Evolutionary conservation across 495 filamentous ascomycete genomes (phyloP).

Genomic region (Xylaria curta): DNA sequence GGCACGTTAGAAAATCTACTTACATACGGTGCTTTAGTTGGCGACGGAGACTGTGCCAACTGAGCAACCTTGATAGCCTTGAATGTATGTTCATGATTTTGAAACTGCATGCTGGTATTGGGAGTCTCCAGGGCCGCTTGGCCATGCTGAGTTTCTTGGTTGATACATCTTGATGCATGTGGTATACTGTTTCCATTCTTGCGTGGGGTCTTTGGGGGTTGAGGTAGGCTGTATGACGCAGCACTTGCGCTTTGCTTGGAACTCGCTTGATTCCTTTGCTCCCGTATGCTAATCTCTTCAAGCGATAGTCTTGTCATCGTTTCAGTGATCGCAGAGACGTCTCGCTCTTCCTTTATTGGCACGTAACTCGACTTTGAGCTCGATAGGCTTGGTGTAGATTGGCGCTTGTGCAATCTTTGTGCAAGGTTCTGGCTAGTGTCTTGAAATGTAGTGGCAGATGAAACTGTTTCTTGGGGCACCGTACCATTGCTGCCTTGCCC

Average conservation of each 20-base stretch:
- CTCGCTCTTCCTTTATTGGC: constrained; percentile 31
- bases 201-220: constrained; percentile 22
- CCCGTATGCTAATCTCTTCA: constrained; percentile 23
- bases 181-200: constrained; percentile 6
- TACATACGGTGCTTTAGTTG: constrained; percentile 61
- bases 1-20: constrained; percentile 72
- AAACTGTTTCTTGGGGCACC: constrained; percentile 40
- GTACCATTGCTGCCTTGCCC: constrained; percentile 70
- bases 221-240: constrained; percentile 10
- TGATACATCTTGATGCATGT: background rate
- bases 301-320: constrained; percentile 35
- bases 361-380: constrained; percentile 24
- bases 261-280: constrained; percentile 49
- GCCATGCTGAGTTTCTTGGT: constrained; percentile 34
- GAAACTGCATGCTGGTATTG: constrained; percentile 5
- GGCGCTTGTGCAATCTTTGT: constrained; percentile 32
- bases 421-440: constrained; percentile 7
- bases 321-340: constrained; percentile 37
- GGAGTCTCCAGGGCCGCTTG: constrained; percentile 44
- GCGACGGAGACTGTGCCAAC: constrained; percentile 41
- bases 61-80: constrained; percentile 26
- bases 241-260: constrained; percentile 27
- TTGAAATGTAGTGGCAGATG: constrained; percentile 38
- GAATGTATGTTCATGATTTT: constrained; percentile 24
- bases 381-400: constrained; percentile 39